Evolutionary conservation across 2,329 filamentous ascomycete species (phyloP).

Genomic region (Dryadomyces sulphureus): DNA sequence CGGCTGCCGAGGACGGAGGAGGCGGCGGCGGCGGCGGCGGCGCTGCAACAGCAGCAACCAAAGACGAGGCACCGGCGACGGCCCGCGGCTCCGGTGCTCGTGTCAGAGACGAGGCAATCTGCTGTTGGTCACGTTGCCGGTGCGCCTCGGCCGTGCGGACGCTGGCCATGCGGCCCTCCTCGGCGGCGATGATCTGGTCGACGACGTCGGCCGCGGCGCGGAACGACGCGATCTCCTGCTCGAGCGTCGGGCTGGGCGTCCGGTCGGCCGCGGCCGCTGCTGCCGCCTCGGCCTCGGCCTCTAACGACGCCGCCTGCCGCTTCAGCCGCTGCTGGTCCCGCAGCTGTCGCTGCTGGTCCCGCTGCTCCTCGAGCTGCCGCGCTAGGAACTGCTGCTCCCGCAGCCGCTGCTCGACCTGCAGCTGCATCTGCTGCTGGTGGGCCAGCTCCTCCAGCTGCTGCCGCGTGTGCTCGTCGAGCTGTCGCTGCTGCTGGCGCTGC

Average conservation of each 20-base stretch:
- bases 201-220: constrained; percentile 30
- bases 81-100: not conserved
- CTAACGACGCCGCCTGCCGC: not conserved
- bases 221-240: constrained; percentile 33
- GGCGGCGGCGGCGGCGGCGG: constrained; percentile 1
- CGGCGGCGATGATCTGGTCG: constrained; percentile 28
- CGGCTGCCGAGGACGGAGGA: not conserved
- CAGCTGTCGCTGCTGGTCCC: not conserved
- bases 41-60: not conserved
- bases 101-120: not conserved
- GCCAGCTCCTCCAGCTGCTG: not conserved
- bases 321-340: not conserved
- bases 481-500: not conserved
- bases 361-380: not conserved
- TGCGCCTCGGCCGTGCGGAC: constrained; percentile 10
- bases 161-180: constrained; percentile 18
- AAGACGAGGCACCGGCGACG: not conserved
- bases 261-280: not conserved
- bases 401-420: not conserved
- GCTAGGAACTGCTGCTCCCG: not conserved
- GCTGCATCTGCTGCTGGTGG: not conserved
- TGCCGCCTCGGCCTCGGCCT: too few relatives aligned
- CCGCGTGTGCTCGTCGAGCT: too few relatives aligned
- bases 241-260: constrained; percentile 23
- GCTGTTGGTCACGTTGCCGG: constrained; percentile 7